Evolutionary conservation across 768 basidiomycete genomes (phyloP).

Genomic region (Russula virescens): DNA sequence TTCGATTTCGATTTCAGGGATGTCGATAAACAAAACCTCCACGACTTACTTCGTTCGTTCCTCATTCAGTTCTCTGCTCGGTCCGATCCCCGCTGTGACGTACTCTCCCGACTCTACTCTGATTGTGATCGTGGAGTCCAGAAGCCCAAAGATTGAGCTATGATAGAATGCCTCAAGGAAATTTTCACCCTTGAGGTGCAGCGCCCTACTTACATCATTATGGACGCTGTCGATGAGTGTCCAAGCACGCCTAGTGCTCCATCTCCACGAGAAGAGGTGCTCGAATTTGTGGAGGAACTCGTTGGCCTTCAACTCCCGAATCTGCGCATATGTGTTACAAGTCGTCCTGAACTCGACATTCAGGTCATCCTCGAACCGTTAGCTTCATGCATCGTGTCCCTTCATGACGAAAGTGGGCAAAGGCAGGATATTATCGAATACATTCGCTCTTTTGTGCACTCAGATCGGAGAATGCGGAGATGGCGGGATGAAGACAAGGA

Average conservation of each 20-base stretch:
- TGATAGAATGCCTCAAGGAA: too few species aligned
- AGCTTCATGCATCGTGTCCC: neutral
- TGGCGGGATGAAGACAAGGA: neutral
- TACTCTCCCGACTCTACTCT: too few species aligned
- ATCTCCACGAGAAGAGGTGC: neutral
- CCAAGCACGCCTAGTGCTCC: neutral
- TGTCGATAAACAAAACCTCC: neutral
- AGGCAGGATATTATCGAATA: neutral
- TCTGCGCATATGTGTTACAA: neutral
- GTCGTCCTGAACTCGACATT: neutral
- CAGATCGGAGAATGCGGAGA: neutral
- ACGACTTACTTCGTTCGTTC: too few species aligned
- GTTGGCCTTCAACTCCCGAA: neutral
- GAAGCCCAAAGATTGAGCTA: too few species aligned
- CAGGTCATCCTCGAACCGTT: neutral
- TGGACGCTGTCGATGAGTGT: neutral
- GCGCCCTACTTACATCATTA: neutral
- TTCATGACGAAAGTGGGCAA: neutral
- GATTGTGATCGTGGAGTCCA: too few species aligned
- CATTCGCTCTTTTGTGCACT: neutral
- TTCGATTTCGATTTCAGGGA: conserved; percentile 2
- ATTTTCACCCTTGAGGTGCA: too few species aligned
- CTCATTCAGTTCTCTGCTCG: too few species aligned
- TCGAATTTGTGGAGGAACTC: neutral
- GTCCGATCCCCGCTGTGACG: too few species aligned